Evolutionary conservation across 345 rosid genomes (phyloP).

Genomic region (Syzygium aromaticum): DNA sequence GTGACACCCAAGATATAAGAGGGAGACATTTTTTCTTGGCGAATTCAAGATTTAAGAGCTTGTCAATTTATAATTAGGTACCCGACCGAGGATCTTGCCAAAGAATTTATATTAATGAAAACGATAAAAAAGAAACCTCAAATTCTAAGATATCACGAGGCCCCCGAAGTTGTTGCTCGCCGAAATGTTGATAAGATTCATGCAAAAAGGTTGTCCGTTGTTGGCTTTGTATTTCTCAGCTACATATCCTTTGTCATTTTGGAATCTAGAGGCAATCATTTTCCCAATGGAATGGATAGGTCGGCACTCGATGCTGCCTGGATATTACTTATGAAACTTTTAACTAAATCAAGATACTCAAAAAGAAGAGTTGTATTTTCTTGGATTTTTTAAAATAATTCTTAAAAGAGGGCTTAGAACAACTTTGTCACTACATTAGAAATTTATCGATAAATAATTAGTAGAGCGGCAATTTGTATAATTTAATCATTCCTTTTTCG

Average conservation of each 20-base stretch:
- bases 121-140: background rate
- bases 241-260: background rate
- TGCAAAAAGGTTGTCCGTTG: background rate
- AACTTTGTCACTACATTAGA: background rate
- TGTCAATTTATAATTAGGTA: background rate
- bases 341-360: background rate
- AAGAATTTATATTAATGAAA: background rate
- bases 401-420: background rate
- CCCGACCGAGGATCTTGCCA: background rate
- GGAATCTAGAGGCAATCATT: background rate
- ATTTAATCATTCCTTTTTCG: too few species aligned
- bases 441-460: too few species aligned
- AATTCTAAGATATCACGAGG: background rate
- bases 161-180: background rate
- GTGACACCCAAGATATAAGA: background rate
- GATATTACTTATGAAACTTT: background rate
- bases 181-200: background rate
- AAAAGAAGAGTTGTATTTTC: background rate
- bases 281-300: background rate
- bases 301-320: background rate
- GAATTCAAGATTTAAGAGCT: background rate
- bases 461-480: accelerated
- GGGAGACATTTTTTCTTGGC: background rate
- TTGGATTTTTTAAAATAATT: background rate
- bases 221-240: background rate